Evolutionary conservation across 2,329 filamentous ascomycete species (phyloP).

Genomic region (Scytalidium sp.): DNA sequence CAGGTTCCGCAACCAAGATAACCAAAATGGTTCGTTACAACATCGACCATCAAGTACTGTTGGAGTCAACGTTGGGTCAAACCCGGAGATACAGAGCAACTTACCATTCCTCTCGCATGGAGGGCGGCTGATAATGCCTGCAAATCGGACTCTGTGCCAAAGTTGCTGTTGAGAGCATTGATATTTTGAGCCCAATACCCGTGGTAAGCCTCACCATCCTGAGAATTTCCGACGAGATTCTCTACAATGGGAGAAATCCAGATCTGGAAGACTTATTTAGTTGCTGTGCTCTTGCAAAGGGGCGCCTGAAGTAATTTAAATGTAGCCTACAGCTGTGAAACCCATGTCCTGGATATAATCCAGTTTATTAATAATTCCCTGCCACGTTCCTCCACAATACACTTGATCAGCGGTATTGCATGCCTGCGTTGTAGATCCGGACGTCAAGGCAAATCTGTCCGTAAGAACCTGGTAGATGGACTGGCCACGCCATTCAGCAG

Average conservation of each 20-base stretch:
- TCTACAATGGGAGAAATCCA: conserved; percentile 43
- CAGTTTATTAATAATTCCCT: conserved; percentile 36
- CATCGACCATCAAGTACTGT: conserved; percentile 48
- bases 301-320: too few species aligned
- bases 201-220: conserved; percentile 38
- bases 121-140: conserved; percentile 40
- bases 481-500: conserved; percentile 34
- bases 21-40: conserved; percentile 47
- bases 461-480: conserved; percentile 45
- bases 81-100: conserved; percentile 22
- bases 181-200: conserved; percentile 45
- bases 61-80: background rate
- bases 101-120: conserved; percentile 42
- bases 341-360: conserved; percentile 40
- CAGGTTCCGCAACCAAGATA: conserved; percentile 26
- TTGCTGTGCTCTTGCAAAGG: background rate
- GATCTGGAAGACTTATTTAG: conserved; percentile 19
- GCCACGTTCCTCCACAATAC: conserved; percentile 47
- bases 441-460: conserved; percentile 40
- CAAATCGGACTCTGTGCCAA: conserved; percentile 44
- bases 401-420: conserved; percentile 21
- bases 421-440: conserved; percentile 26
- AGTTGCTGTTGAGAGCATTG: conserved; percentile 44
- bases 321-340: conserved; percentile 31
- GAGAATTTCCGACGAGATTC: conserved; percentile 30